Evolutionary conservation across 2,329 filamentous ascomycete species (phyloP).

Genomic region (Fusarium oligoseptatum): DNA sequence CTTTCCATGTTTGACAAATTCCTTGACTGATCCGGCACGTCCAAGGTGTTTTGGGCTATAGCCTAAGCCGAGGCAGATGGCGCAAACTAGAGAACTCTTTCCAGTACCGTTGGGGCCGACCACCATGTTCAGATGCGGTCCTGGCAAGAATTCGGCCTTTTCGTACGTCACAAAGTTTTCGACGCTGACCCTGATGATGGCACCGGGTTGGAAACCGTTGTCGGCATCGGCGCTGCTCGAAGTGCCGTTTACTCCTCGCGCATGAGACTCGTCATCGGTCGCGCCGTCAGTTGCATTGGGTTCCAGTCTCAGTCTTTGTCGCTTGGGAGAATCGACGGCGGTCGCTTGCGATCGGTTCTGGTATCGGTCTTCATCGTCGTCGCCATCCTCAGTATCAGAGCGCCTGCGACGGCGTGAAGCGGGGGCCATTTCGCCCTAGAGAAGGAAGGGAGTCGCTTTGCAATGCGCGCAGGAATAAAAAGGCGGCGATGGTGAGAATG

Average conservation of each 20-base stretch:
- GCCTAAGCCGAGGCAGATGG: conserved; percentile 92
- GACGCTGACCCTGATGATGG: conserved; percentile 88
- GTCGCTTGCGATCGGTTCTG: conserved; percentile 37
- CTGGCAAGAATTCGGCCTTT: conserved; percentile 89
- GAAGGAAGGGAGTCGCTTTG: not conserved
- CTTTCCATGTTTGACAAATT: conserved; percentile 93
- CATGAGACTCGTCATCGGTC: conserved; percentile 18
- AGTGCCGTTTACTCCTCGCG: conserved; percentile 26
- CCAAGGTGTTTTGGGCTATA: conserved; percentile 87
- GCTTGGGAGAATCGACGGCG: conserved; percentile 51
- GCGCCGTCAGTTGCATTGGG: conserved; percentile 38
- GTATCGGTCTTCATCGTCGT: conserved; percentile 46
- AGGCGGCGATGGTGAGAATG: not conserved
- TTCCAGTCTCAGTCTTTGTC: conserved; percentile 53
- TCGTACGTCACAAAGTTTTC: conserved; percentile 96
- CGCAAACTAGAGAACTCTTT: conserved; percentile 97
- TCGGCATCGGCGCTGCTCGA: conserved; percentile 41
- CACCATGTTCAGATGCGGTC: conserved; percentile 96
- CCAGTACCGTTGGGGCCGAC: conserved; percentile 99
- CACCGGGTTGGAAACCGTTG: conserved; percentile 74
- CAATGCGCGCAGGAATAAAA: not conserved
- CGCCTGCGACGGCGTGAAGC: conserved; percentile 59
- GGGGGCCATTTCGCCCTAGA: conserved; percentile 45
- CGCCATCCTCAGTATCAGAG: conserved; percentile 56
- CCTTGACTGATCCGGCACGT: conserved; percentile 84